phyloP scores from a whole-genome alignment of 441 rosid genomes.

The Euphorbia neoarborescens region DNA sequence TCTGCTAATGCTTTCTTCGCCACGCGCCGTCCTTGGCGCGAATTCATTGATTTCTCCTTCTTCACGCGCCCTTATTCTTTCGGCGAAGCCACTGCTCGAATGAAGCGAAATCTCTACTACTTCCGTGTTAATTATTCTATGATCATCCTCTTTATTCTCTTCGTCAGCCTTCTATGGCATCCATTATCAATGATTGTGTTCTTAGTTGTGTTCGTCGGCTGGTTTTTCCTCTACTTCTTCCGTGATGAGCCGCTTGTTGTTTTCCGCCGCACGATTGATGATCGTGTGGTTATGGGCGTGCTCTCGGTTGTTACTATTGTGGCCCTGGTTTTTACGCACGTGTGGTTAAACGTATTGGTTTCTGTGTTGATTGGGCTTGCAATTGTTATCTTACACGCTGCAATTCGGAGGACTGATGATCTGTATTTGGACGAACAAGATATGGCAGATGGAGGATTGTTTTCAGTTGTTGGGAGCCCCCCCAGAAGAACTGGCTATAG shows the following conservation, averaged over 20 bases:
- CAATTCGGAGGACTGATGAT: conserved; percentile 46
- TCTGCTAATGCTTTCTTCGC: conserved; percentile 26
- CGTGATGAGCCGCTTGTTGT: conserved; percentile 43
- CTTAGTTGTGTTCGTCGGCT: conserved; percentile 40
- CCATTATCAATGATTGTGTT: conserved; percentile 56
- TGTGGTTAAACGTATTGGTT: conserved; percentile 54
- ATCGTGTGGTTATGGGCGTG: conserved; percentile 41
- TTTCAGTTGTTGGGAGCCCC: conserved; percentile 48
- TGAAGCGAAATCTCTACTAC: conserved; percentile 40
- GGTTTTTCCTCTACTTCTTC: conserved; percentile 60
- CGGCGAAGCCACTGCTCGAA: conserved; percentile 38
- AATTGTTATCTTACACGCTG: conserved; percentile 38
- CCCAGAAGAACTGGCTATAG: conserved; percentile 30
- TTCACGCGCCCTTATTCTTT: conserved; percentile 35
- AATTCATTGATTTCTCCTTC: conserved; percentile 31
- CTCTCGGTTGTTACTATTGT: conserved; percentile 41
- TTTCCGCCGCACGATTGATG: conserved; percentile 39
- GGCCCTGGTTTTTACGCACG: conserved; percentile 42
- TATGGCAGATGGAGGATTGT: conserved; percentile 34
- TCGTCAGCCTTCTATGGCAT: conserved; percentile 62
- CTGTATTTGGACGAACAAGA: conserved; percentile 38
- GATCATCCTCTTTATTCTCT: conserved; percentile 38
- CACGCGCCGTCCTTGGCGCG: conserved; percentile 59
- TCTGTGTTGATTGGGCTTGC: conserved; percentile 40
- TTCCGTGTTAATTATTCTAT: conserved; percentile 60